Evolutionary conservation across 768 basidiomycete genomes (phyloP).

Genomic region (Suillus paluster): DNA sequence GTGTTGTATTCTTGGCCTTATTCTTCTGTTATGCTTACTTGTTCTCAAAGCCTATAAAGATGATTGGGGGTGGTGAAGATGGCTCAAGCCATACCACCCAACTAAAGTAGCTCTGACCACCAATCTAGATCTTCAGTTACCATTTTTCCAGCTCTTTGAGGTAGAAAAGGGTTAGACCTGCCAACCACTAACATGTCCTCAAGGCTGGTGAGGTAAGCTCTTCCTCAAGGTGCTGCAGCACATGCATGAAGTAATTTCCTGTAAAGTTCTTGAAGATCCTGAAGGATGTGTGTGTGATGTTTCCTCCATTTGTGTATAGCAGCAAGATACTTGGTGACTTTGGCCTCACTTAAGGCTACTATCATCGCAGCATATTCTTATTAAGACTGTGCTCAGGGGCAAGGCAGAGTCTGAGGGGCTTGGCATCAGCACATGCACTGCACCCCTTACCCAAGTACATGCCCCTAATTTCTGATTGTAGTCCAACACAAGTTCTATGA

Average conservation of each 20-base stretch:
- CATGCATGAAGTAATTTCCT: constrained; percentile 45
- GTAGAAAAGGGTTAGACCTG: constrained; percentile 34
- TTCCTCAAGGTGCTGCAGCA: constrained; percentile 25
- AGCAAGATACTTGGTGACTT: constrained; percentile 31
- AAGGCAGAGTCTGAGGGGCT: too few relatives aligned
- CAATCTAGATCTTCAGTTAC: neutral
- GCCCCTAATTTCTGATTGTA: too few relatives aligned
- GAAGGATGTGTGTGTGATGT: constrained; percentile 28
- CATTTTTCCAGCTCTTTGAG: neutral
- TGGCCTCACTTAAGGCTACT: constrained; percentile 28
- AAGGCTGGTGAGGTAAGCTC: constrained; percentile 44
- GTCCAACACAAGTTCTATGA: too few relatives aligned
- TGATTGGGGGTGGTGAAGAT: too few relatives aligned
- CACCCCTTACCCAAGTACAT: too few relatives aligned
- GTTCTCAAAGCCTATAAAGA: constrained; percentile 8
- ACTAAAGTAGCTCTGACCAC: neutral
- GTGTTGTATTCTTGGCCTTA: too few relatives aligned
- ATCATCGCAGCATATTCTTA: too few relatives aligned
- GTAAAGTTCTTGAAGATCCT: constrained; percentile 41
- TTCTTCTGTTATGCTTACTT: neutral
- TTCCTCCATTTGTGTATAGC: constrained; percentile 33
- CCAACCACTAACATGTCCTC: constrained; percentile 40
- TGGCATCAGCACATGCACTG: too few relatives aligned
- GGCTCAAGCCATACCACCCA: too few relatives aligned
- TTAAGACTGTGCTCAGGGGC: too few relatives aligned